These are phyloP conservation scores for Cichorium intybus DNA, from an alignment of 140 eudicot genomes.

Conservation along the genomic window DNA sequence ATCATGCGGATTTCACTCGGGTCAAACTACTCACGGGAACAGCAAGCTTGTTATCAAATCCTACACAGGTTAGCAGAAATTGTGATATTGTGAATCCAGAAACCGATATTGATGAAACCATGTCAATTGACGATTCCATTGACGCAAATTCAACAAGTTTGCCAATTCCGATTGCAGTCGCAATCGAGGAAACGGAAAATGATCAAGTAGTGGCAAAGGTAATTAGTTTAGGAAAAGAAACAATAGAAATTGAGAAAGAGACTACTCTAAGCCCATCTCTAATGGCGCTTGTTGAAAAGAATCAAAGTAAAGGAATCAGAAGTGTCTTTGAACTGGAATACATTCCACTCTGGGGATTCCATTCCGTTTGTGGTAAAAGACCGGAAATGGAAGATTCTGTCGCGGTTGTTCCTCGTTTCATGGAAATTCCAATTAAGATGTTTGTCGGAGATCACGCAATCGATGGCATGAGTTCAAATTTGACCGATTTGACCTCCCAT, in stretches of 20 bases:
- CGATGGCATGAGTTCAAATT: constrained; percentile 42
- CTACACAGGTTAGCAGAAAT: too few relatives aligned
- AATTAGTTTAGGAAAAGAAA: constrained; percentile 32
- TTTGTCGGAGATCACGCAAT: constrained; percentile 43
- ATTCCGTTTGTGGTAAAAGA: constrained; percentile 68
- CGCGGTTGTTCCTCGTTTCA: constrained; percentile 55
- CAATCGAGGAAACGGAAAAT: constrained; percentile 40
- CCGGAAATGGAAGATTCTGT: constrained; percentile 91
- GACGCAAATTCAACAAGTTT: constrained; percentile 31
- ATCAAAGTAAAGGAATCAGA: constrained; percentile 33
- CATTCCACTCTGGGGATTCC: constrained; percentile 78
- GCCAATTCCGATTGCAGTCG: constrained; percentile 44
- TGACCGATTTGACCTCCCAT: constrained; percentile 55
- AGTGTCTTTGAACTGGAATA: constrained; percentile 58
- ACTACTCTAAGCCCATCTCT: constrained; percentile 32
- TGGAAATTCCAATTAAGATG: constrained; percentile 61
- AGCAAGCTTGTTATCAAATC: constrained; percentile 44
- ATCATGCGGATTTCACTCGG: constrained; percentile 44
- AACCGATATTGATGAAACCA: constrained; percentile 39
- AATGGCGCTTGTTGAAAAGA: constrained; percentile 37
- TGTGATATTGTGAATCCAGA: constrained; percentile 38
- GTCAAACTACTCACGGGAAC: constrained; percentile 45
- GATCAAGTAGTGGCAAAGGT: constrained; percentile 49
- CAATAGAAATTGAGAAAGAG: constrained; percentile 19
- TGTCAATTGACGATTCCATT: constrained; percentile 42